phyloP scores from a whole-genome alignment of 352 stramenopile species.

The Globisporangium lucens region DNA sequence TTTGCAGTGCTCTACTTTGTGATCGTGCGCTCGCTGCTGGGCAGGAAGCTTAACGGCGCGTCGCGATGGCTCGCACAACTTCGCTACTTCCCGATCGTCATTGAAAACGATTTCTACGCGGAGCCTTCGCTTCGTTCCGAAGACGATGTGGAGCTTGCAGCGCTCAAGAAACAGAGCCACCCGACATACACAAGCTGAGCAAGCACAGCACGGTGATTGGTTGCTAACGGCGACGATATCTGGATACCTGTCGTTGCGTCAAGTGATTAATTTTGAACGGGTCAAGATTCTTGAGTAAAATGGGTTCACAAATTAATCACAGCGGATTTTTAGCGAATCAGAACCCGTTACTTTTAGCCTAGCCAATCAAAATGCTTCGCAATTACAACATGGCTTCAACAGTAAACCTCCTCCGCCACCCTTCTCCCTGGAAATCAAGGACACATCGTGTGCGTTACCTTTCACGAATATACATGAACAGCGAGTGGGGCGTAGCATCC shows the following conservation, averaged over 20 bases:
- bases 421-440: too few relatives aligned
- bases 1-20: constrained; percentile 45
- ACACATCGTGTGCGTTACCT: too few relatives aligned
- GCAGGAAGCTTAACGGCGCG: constrained; percentile 11
- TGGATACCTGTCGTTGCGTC: background rate
- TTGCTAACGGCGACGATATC: background rate
- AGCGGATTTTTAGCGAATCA: background rate
- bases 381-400: too few relatives aligned
- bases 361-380: too few relatives aligned
- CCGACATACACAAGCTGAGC: background rate
- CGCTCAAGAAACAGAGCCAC: constrained; percentile 1
- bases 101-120: constrained; percentile 18
- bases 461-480: too few relatives aligned
- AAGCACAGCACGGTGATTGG: too few relatives aligned
- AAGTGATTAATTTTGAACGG: background rate
- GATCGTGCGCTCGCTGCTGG: constrained; percentile 36
- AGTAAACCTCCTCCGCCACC: too few relatives aligned
- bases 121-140: background rate
- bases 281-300: background rate
- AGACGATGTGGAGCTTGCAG: constrained; percentile 6
- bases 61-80: constrained; percentile 9
- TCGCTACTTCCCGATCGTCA: background rate
- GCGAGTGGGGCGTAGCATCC: too few relatives aligned
- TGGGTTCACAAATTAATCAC: background rate
- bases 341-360: background rate